Conservation (phyloP, 306 rosid genomes). For the Trifolium repens region DNA sequence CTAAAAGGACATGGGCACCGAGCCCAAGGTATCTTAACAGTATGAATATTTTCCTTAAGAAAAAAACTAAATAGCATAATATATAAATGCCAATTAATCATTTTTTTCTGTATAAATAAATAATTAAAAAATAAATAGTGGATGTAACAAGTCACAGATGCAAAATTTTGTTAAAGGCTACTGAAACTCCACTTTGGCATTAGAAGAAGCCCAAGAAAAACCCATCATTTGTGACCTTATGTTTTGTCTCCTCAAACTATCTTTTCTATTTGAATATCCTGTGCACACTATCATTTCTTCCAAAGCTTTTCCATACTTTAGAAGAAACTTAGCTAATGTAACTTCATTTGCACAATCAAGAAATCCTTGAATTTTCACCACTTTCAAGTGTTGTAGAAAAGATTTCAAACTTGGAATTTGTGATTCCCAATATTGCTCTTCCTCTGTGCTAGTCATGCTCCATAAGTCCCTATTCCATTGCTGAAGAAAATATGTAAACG, state of each 20-base stretch:
- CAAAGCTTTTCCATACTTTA: conserved; percentile 72
- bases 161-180: conserved; percentile 26
- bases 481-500: conserved; percentile 39
- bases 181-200: conserved; percentile 68
- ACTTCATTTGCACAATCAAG: conserved; percentile 79
- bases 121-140: not conserved
- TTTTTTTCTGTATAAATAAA: not conserved
- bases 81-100: not conserved
- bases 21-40: too few species aligned
- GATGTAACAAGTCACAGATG: not conserved
- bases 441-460: conserved; percentile 61
- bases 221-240: conserved; percentile 76
- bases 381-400: conserved; percentile 66
- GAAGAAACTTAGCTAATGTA: conserved; percentile 69
- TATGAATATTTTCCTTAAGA: too few species aligned
- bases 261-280: conserved; percentile 53
- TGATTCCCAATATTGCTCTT: conserved; percentile 81
- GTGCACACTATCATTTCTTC: conserved; percentile 61
- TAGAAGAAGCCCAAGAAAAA: conserved; percentile 80
- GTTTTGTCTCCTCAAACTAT: conserved; percentile 65
- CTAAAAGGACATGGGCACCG: too few species aligned
- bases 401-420: conserved; percentile 53
- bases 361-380: conserved; percentile 71
- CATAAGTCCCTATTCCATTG: conserved; percentile 80
- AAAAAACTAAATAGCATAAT: too few species aligned